A percentile compares a stretch with the other conserved stretches of the same genome.
These are phyloP conservation scores for Scedosporium apiospermum DNA, from an alignment of 2,329 filamentous ascomycete genomes.

Conservation along the genomic window DNA sequence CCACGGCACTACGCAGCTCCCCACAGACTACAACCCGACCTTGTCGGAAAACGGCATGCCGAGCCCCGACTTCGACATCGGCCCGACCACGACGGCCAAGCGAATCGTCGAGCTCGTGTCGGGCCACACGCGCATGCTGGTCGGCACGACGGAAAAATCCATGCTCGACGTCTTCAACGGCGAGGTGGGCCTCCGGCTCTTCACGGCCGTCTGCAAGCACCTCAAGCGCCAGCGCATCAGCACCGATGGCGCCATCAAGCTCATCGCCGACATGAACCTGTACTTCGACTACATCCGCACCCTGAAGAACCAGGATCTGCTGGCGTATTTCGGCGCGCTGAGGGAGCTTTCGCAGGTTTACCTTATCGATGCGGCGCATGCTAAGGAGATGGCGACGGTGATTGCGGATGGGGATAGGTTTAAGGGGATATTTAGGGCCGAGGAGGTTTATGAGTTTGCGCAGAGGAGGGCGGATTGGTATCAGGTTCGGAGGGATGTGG, in stretches of 20 bases:
- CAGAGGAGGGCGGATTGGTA: constrained; percentile 94
- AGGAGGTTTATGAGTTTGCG: constrained; percentile 97
- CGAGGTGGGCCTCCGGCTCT: constrained; percentile 88
- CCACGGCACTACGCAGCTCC: constrained; percentile 75
- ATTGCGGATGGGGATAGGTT: constrained; percentile 90
- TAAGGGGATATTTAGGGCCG: constrained; percentile 82
- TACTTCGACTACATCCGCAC: constrained; percentile 80
- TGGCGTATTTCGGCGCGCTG: constrained; percentile 85
- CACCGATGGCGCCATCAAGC: constrained; percentile 77
- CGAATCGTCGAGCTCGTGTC: constrained; percentile 78
- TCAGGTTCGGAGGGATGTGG: constrained; percentile 75
- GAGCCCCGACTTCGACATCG: constrained; percentile 32
- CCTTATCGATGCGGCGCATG: constrained; percentile 72
- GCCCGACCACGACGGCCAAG: constrained; percentile 68
- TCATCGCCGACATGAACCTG: constrained; percentile 94
- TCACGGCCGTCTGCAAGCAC: constrained; percentile 90
- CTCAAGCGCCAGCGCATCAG: constrained; percentile 91
- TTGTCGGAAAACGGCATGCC: constrained; percentile 12
- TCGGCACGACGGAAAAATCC: constrained; percentile 92
- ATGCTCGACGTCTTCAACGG: constrained; percentile 98
- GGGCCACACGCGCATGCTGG: constrained; percentile 84
- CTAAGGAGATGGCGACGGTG: constrained; percentile 89
- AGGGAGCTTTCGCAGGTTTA: constrained; percentile 93
- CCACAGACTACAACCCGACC: constrained; percentile 82
- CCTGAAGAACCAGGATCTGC: constrained; percentile 72